These are phyloP conservation scores for Populus tremula DNA, from an alignment of 345 rosid genomes.

Conservation along the genomic window DNA sequence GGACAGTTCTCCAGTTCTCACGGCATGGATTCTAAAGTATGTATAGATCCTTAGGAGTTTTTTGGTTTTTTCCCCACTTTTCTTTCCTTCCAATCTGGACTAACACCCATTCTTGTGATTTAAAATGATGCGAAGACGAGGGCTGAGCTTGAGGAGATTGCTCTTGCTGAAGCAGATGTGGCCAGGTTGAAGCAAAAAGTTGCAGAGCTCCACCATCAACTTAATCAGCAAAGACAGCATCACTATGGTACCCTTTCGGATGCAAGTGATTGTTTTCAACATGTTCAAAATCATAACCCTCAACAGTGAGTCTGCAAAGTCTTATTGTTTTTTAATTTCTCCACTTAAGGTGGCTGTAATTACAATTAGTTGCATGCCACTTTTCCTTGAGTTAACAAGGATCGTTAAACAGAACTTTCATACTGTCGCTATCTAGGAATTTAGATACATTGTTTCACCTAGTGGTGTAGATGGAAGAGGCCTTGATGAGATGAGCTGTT, in stretches of 20 bases:
- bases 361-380: conserved; percentile 1
- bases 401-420: background rate
- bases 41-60: conserved; percentile 26
- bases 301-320: conserved; percentile 64
- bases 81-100: background rate
- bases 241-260: conserved; percentile 79
- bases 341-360: background rate
- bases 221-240: conserved; percentile 91
- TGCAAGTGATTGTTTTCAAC: conserved; percentile 69
- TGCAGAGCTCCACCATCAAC: conserved; percentile 97
- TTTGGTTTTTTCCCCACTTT: background rate
- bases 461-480: background rate
- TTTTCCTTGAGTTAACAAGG: background rate
- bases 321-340: background rate
- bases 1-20: conserved; percentile 80
- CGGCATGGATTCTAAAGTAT: conserved; percentile 90
- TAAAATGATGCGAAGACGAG: conserved; percentile 69
- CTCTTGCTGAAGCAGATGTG: conserved; percentile 99
- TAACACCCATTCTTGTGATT: conserved; percentile 25
- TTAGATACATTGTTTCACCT: background rate
- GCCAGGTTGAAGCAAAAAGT: conserved; percentile 98
- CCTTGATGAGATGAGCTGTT: background rate
- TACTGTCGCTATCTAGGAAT: background rate
- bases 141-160: conserved; percentile 99
- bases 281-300: conserved; percentile 66